These are phyloP conservation scores for Clavariopsis aquatica DNA, from an alignment of 495 filamentous ascomycete species.

Conservation along the genomic window DNA sequence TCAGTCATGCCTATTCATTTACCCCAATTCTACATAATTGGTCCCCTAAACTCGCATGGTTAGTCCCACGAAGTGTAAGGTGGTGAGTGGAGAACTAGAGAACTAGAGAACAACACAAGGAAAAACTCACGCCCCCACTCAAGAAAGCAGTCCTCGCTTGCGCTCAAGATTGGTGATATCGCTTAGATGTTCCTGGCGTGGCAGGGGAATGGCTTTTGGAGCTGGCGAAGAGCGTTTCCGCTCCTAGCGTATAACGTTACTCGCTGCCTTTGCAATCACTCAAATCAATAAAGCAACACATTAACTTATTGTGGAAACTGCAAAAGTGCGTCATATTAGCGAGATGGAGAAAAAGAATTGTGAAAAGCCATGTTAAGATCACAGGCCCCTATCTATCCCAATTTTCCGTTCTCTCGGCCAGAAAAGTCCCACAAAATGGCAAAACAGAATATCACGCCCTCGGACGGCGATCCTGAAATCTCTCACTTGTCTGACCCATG, in stretches of 20 bases:
- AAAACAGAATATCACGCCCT: background rate
- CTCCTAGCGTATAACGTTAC: conserved; percentile 10
- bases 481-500: no score
- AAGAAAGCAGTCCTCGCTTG: conserved; percentile 8
- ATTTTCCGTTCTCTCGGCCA: conserved; percentile 8
- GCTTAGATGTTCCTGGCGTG: conserved; percentile 8
- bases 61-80: conserved; percentile 3
- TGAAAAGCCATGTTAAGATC: conserved; percentile 8
- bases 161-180: conserved; percentile 5
- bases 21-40: conserved; percentile 6
- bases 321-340: conserved; percentile 5
- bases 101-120: background rate
- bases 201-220: conserved; percentile 6
- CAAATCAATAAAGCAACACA: conserved; percentile 5
- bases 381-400: conserved; percentile 10
- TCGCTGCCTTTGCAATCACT: conserved; percentile 10
- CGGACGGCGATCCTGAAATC: no score
- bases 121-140: conserved; percentile 5
- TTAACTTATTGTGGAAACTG: conserved; percentile 6
- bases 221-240: conserved; percentile 7
- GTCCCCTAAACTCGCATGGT: conserved; percentile 2
- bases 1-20: conserved; percentile 11
- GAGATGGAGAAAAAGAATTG: conserved; percentile 11
- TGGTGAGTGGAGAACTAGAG: conserved; percentile 8
- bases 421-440: conserved; percentile 2